Percentiles rank a stretch among this genome's conserved stretches.
phyloP scores from a whole-genome alignment of 129 eudicot genomes.

The Mikania micrantha region DNA sequence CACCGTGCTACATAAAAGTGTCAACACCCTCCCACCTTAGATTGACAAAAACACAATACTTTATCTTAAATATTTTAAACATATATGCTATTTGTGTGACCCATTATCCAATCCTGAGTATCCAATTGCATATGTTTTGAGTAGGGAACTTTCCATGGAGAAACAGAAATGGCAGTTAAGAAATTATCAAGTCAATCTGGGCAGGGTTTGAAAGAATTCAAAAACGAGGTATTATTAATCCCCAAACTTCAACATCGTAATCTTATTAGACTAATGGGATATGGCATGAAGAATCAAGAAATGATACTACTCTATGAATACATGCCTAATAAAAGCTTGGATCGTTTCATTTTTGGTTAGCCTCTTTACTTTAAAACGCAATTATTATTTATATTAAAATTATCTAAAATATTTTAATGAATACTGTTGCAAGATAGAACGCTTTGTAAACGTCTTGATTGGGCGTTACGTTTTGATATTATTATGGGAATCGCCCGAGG shows the following conservation, averaged over 20 bases:
- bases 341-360: slow-evolving; percentile 47
- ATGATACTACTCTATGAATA: slow-evolving; percentile 45
- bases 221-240: slow-evolving; percentile 38
- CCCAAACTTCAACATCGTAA: slow-evolving; percentile 56
- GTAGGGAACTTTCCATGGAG: slow-evolving; percentile 41
- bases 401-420: not conserved
- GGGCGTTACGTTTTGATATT: slow-evolving; percentile 36
- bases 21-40: no score
- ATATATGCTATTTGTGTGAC: no score
- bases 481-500: slow-evolving; percentile 37
- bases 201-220: slow-evolving; percentile 47
- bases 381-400: not conserved
- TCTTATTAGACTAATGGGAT: slow-evolving; percentile 48
- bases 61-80: no score
- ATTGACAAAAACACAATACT: not conserved
- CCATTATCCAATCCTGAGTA: no score
- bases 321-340: slow-evolving; percentile 60
- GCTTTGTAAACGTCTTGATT: slow-evolving; percentile 24
- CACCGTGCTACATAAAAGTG: no score
- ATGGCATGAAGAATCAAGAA: slow-evolving; percentile 39
- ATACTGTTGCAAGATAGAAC: slow-evolving; percentile 24
- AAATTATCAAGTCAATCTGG: slow-evolving; percentile 37
- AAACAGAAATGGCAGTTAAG: slow-evolving; percentile 46
- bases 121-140: not conserved
- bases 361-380: not conserved